These are phyloP conservation scores for Penicillium arizonense DNA, from an alignment of 495 filamentous ascomycete genomes.

Conservation along the genomic window DNA sequence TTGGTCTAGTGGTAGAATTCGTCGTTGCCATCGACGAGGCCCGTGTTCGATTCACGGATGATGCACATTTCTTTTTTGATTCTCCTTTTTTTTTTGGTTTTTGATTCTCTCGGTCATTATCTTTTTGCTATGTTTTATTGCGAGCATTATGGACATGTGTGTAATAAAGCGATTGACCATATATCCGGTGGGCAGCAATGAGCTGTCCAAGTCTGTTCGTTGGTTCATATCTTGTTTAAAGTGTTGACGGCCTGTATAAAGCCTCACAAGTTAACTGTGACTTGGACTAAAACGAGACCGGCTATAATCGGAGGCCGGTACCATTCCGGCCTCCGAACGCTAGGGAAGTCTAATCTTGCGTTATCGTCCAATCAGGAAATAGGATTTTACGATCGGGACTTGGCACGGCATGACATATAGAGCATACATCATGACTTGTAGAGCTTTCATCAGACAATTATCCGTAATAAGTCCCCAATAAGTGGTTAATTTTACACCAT, in stretches of 20 bases:
- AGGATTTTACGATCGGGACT: slow-evolving; percentile 11
- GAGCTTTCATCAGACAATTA: background rate
- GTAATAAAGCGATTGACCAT: no score
- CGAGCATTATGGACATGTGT: no score
- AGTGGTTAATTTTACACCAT: background rate
- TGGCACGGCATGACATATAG: slow-evolving; percentile 29
- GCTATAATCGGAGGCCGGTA: slow-evolving; percentile 46
- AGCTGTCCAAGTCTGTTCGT: no score
- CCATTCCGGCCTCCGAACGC: slow-evolving; percentile 42
- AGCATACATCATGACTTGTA: slow-evolving; percentile 15
- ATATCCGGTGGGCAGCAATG: no score
- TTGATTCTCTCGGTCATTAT: no score
- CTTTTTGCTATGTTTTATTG: no score
- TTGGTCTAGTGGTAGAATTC: slow-evolving; percentile 62
- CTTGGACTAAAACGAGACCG: slow-evolving; percentile 15
- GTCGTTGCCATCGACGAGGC: slow-evolving; percentile 60
- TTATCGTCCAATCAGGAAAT: slow-evolving; percentile 23
- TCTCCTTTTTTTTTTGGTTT: no score
- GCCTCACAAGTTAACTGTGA: no score
- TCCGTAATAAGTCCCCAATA: background rate
- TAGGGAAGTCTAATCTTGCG: slow-evolving; percentile 28
- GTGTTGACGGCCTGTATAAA: no score
- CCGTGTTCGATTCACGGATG: slow-evolving; percentile 59
- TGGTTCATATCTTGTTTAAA: no score
- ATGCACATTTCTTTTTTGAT: slow-evolving; percentile 39